phyloP scores from a whole-genome alignment of 2,329 filamentous ascomycete species.

The Fusarium sp. region DNA sequence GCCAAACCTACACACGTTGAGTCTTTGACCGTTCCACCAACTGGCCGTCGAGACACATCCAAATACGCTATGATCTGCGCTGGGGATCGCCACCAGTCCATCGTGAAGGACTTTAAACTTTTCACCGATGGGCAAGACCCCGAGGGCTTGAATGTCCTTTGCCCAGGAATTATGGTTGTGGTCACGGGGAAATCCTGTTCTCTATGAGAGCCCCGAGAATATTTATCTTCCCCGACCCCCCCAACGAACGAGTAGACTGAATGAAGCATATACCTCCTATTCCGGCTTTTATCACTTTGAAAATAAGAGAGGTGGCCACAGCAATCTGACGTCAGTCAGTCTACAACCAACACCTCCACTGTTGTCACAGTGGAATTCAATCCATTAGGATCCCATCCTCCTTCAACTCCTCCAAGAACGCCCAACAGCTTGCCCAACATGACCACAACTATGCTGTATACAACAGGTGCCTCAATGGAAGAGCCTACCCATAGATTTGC shows the following conservation, averaged over 20 bases:
- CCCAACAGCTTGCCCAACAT: constrained; percentile 12
- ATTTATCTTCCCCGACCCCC: constrained; percentile 27
- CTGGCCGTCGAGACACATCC: constrained; percentile 1
- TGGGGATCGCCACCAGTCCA: constrained; percentile 7
- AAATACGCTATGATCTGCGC: constrained; percentile 17
- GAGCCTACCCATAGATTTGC: constrained; percentile 19
- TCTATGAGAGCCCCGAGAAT: not conserved
- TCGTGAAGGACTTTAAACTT: constrained; percentile 29
- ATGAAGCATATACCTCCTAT: not conserved
- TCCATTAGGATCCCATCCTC: not conserved
- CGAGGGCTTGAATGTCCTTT: constrained; percentile 8
- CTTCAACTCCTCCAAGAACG: not conserved
- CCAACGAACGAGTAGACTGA: not conserved
- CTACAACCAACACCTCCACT: not conserved
- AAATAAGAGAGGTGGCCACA: not conserved
- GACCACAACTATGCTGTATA: constrained; percentile 36
- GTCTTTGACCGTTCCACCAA: constrained; percentile 3
- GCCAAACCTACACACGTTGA: not conserved
- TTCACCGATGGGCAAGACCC: constrained; percentile 19
- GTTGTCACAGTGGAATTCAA: constrained; percentile 14
- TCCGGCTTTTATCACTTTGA: not conserved
- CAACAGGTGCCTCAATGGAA: constrained; percentile 31
- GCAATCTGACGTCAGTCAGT: not conserved
- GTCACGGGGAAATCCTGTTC: not conserved
- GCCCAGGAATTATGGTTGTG: constrained; percentile 12